These are phyloP conservation scores for Rubia peregrina DNA, from an alignment of 305 asterid species.

Conservation along the genomic window DNA sequence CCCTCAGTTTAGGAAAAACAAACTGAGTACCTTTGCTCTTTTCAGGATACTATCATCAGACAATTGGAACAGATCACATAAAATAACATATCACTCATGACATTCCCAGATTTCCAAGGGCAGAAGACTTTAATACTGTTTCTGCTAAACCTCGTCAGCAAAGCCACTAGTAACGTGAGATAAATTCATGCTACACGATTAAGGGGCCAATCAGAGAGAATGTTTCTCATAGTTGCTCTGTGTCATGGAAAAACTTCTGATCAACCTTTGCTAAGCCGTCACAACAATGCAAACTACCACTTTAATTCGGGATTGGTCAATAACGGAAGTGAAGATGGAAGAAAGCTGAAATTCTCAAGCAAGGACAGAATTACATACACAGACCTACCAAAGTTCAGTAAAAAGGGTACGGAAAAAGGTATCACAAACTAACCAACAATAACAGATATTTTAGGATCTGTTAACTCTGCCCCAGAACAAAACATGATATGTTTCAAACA, in stretches of 20 bases:
- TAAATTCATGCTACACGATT: background rate
- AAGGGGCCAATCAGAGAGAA: background rate
- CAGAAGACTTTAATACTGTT: background rate
- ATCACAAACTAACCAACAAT: background rate
- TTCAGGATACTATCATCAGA: background rate
- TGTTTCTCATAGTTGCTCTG: background rate
- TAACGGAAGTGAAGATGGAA: background rate
- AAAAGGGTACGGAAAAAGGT: background rate
- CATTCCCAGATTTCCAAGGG: background rate
- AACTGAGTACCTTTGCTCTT: background rate
- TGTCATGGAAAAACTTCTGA: background rate
- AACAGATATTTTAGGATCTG: background rate
- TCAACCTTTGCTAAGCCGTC: background rate
- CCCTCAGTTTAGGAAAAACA: background rate
- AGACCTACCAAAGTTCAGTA: background rate
- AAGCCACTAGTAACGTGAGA: background rate
- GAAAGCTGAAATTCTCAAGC: background rate
- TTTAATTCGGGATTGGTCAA: too few species aligned
- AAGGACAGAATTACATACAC: background rate
- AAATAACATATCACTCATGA: background rate
- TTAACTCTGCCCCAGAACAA: background rate
- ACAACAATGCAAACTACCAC: background rate
- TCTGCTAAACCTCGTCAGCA: background rate
- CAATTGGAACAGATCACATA: background rate
- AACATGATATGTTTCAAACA: background rate